Evolutionary conservation across 2,329 filamentous ascomycete species (phyloP), one percentile per base, ranked within the genome.

Genomic region (Pestalotiopsis sp.): DNA sequence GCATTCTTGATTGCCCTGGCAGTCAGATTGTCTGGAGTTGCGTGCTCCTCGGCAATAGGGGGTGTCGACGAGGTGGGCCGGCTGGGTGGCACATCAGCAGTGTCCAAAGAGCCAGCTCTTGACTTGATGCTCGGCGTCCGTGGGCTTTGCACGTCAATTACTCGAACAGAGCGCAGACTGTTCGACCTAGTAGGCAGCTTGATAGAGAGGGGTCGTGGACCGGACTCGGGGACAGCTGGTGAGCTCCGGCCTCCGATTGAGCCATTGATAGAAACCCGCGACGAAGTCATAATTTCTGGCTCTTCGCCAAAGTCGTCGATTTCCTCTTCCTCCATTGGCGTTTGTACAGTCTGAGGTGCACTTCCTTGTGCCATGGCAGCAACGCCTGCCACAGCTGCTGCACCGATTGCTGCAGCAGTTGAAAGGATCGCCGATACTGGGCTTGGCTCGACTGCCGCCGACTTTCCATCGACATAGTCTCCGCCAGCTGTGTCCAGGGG

Each of bases 231-330:
- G 2, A 79, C 77, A 2, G 84, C 79, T 2, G 85, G 84, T 0
- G 86, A 87, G 39, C 82, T 82, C 71, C 83, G 83, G 41, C 86
- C 86, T 38, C 82, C 82, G 31, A 88, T 83, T 3, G 87, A 90
- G 11, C 86, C 86, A 39, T 82, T 82, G 31, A 88, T 83, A 7
- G 59, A 62, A 9, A 90, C 81, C 45, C 87, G 82, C 3, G 87
- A 84, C 0, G 87, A 88, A 0, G 85, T 89, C 67, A 90, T 71
- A 38, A 90, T 87, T 72, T 88, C 82, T 2, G 87, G 85, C 73
- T 88, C 84, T 83, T 92, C 86, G 76, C 88, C 76, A 82, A 89
- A 80, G 72, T 90, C 78, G 72, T 87, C 72, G 77, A 85, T 73
- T 75, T 88, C 79, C 70, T 85, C 74, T 72, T 87, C 75, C 64